Evolutionary conservation across 164 flowering plant genomes (phyloP), one percentile per base, ranked within the genome.

Genomic region (Stephania cephalantha): DNA sequence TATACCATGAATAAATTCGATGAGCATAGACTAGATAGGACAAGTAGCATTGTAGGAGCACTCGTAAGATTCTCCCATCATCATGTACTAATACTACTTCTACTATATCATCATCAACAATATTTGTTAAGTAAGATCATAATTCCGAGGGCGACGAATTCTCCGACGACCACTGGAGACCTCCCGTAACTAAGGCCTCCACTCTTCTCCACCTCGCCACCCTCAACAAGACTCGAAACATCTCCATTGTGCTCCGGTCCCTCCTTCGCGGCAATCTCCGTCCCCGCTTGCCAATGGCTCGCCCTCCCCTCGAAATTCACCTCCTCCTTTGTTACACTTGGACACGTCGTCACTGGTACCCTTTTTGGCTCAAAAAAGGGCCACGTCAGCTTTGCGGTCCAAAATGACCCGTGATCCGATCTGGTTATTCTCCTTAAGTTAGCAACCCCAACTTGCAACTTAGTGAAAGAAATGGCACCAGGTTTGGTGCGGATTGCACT

Each of bases 381-480:
- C 30, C 75, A 72, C 53, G 75, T 77, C 8, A 72, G 45, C 55
- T 77, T 77, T 9, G 75, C 67, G 8, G 75, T 76, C 7, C 78
- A 76, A 71, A 70, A 76, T 2, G 70, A 71, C 31, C 74, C 78
- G 52, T n/a, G 70, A 48, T 76, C 78, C 25, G 78, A 76, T 17
- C 78, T 74, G 35, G 74, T 71, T 64, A 31, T 76, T 17, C 10
- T 76, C 42, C 69, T 76, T 15, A 73, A 76, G 31, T 67, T 76
- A 20, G 73, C 78, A 2, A 77, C 71, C 42, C 20, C 71, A 1
- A 77, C 79, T 4, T 22, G 68, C 53, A 67, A 44, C 5, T 18
- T 77, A 17, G 75, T 77, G 17, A 77, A 77, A 70, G 79, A 77
- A 58, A 77, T 77, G 79, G 53, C 79, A 6, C 46, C 78, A 4